Conservation (phyloP, 257 asterid species). For the Vinca minor region DNA sequence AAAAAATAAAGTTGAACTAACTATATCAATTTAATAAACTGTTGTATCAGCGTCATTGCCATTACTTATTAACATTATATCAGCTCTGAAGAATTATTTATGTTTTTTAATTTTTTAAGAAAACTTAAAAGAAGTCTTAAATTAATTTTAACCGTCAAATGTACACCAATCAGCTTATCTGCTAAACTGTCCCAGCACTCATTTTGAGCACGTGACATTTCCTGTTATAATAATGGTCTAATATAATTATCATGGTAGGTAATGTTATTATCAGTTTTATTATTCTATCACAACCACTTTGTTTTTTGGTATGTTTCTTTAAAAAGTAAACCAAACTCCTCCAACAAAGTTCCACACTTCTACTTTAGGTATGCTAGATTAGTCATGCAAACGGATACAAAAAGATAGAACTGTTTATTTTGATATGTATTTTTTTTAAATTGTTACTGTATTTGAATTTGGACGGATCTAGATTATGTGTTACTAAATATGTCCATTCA, state of each 20-base stretch:
- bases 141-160: too few species aligned
- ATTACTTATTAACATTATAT: background rate
- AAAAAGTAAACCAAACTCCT: background rate
- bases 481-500: too few species aligned
- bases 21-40: too few species aligned
- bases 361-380: too few species aligned
- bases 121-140: too few species aligned
- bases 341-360: background rate
- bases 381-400: too few species aligned
- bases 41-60: background rate
- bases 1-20: too few species aligned
- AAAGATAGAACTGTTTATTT: too few species aligned
- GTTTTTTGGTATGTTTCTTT: too few species aligned
- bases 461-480: too few species aligned
- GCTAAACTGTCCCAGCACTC: background rate
- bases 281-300: background rate
- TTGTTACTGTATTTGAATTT: too few species aligned
- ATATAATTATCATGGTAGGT: background rate
- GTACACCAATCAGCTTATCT: background rate
- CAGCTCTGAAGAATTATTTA: background rate
- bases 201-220: background rate
- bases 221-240: background rate
- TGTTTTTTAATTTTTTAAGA: background rate
- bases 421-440: too few species aligned
- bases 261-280: slow-evolving; percentile 2